Percentiles rank a stretch among this genome's conserved stretches.
These are phyloP conservation scores for Colletotrichum abscissum DNA, from an alignment of 2,329 filamentous ascomycete genomes.

Conservation along the genomic window DNA sequence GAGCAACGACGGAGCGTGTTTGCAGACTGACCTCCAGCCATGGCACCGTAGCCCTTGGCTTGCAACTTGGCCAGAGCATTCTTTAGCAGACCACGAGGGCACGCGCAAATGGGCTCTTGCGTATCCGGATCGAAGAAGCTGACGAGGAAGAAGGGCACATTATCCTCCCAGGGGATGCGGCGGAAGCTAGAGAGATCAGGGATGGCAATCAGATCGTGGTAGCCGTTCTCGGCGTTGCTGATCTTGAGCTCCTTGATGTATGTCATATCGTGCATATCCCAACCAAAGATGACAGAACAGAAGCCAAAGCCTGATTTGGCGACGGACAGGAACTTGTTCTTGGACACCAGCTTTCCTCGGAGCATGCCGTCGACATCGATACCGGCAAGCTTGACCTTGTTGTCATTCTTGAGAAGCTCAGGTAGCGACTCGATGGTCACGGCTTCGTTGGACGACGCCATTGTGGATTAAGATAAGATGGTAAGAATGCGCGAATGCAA, in stretches of 20 bases:
- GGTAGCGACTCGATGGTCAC: constrained; percentile 75
- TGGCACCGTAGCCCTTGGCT: constrained; percentile 78
- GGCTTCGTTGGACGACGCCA: constrained; percentile 38
- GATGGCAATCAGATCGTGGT: constrained; percentile 85
- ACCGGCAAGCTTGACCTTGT: constrained; percentile 87
- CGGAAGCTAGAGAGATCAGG: constrained; percentile 83
- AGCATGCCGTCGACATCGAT: constrained; percentile 89
- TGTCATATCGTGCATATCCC: constrained; percentile 96
- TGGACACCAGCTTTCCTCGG: constrained; percentile 90
- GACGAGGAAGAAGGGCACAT: constrained; percentile 87
- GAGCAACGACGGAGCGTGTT: not conserved
- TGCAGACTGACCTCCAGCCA: constrained; percentile 81
- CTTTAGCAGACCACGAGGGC: constrained; percentile 81
- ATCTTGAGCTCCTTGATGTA: constrained; percentile 88
- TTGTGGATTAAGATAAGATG: constrained; percentile 33
- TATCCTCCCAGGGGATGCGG: constrained; percentile 90
- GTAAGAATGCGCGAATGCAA: not conserved
- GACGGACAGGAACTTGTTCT: constrained; percentile 91
- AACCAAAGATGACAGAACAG: constrained; percentile 94
- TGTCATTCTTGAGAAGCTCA: constrained; percentile 75
- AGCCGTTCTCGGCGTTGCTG: constrained; percentile 92
- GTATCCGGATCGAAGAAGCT: constrained; percentile 87
- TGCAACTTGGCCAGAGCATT: constrained; percentile 75
- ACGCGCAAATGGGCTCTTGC: constrained; percentile 76
- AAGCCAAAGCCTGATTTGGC: constrained; percentile 88